Evolutionary conservation across 2,329 filamentous ascomycete species (phyloP), one percentile per base, ranked within the genome.

Genomic region (Scopulariopsis brevicaulis): DNA sequence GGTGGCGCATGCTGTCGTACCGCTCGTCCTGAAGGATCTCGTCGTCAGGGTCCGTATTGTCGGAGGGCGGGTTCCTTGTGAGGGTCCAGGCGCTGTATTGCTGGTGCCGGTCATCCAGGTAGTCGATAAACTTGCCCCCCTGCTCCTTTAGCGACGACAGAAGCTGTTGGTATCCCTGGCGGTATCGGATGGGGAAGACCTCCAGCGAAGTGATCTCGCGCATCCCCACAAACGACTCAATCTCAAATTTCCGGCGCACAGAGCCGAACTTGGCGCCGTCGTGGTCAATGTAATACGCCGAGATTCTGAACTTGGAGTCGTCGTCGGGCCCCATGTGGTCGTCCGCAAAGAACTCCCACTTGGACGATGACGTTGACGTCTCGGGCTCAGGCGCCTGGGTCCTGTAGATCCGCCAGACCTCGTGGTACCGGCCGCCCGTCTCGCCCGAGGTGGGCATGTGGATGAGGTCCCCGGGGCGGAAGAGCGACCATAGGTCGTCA

Each of bases 251-350:
- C 66, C 90, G 82, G 54, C 77, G 83, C 18, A 88, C 89, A 65
- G 87, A 85, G 2, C 90, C 91, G 66, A 92, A 95, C 6, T 81
- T 79, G 67, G 95, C 95, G 59, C 91, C 92, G 64, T 96, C 90
- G 61, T 90, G 95, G 65, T 96, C 90, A 32, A 96, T 80, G 64
- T 94, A 96, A 67, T 78, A 72, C 8, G 14, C 18, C 1, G 22
- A 55, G 15, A 55, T 34, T 11, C 28, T 35, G 28, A 54, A 54
- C 6, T 43, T 4, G 12, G 18, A n/a, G 22, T 25, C 35, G 24
- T 18, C 20, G 14, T 35, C 28, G 10, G n/a, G 18, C n/a, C 35
- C 25, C 20, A 20, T 25, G 7, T 24, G 24, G 24, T 55, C n/a
- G n/a, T 24, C 34, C 1, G n/a, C 14, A 12, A 55, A 48, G 24